phyloP scores from a whole-genome alignment of 1,284 basidiomycete genomes.

The Phenoliferia sp. region DNA sequence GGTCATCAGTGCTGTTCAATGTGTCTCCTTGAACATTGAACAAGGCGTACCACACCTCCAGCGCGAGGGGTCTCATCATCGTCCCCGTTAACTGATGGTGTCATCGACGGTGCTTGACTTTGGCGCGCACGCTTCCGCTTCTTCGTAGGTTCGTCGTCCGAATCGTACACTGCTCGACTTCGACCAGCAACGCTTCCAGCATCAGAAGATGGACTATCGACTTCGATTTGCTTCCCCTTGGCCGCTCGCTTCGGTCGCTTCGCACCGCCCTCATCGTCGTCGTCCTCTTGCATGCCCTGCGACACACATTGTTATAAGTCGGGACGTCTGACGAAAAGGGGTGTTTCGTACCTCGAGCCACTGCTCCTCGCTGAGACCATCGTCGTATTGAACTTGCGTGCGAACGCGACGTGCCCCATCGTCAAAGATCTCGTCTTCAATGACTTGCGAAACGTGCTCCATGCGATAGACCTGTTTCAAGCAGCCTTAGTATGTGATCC shows the following conservation, averaged over 20 bases:
- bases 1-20: neutral
- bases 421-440: constrained; percentile 54
- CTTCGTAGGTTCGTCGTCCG: constrained; percentile 12
- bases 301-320: neutral
- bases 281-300: constrained; percentile 31
- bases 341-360: constrained; percentile 63
- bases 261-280: constrained; percentile 10
- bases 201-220: constrained; percentile 9
- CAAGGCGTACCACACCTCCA: constrained; percentile 7
- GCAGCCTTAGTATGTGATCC: neutral
- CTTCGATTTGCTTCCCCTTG: constrained; percentile 3
- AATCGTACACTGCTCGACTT: constrained; percentile 4
- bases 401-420: constrained; percentile 72
- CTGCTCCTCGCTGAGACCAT: constrained; percentile 89
- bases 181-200: neutral
- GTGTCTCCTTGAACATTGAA: neutral
- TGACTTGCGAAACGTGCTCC: constrained; percentile 56
- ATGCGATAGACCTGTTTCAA: constrained; percentile 59
- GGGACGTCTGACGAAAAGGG: neutral
- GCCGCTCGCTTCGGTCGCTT: neutral
- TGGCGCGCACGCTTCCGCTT: constrained; percentile 5
- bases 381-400: constrained; percentile 85
- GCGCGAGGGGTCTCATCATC: neutral
- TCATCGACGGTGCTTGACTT: neutral
- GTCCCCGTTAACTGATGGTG: neutral